Percentiles rank a stretch among this genome's conserved stretches.
Conservation (phyloP, 176 grass and related monocot species). For the Areca catechu region DNA sequence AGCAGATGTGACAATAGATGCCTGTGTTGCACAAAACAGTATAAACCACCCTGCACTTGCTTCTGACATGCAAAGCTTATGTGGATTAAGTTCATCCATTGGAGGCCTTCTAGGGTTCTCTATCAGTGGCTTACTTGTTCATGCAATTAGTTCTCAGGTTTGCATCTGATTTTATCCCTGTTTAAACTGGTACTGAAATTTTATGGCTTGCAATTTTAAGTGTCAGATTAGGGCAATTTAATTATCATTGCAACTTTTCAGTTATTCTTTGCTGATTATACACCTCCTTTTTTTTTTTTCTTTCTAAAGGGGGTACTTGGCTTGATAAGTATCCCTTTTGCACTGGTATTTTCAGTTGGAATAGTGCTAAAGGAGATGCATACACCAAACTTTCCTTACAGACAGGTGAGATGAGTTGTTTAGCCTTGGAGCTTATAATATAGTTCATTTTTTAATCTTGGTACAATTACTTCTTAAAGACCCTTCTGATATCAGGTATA, state of each 20-base stretch:
- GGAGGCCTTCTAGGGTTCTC: constrained; percentile 70
- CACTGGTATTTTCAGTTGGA: constrained; percentile 56
- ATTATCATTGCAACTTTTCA: too few relatives aligned
- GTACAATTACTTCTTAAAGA: constrained; percentile 1
- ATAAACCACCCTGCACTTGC: constrained; percentile 51
- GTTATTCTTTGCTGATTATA: neutral
- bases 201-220: too few relatives aligned
- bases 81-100: constrained; percentile 60
- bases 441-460: neutral
- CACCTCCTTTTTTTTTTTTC: neutral
- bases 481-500: constrained; percentile 38
- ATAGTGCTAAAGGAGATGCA: constrained; percentile 53
- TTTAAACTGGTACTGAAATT: neutral
- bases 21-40: constrained; percentile 67
- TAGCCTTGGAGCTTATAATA: neutral
- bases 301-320: constrained; percentile 60
- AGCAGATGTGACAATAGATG: constrained; percentile 73
- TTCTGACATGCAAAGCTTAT: constrained; percentile 71
- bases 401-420: constrained; percentile 32
- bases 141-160: constrained; percentile 62
- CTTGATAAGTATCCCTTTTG: constrained; percentile 62
- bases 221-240: too few relatives aligned
- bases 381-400: constrained; percentile 40
- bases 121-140: constrained; percentile 75
- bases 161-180: neutral